These are phyloP conservation scores for Sanghuangporus baumii DNA, from an alignment of 1,284 basidiomycete species.

Conservation along the genomic window DNA sequence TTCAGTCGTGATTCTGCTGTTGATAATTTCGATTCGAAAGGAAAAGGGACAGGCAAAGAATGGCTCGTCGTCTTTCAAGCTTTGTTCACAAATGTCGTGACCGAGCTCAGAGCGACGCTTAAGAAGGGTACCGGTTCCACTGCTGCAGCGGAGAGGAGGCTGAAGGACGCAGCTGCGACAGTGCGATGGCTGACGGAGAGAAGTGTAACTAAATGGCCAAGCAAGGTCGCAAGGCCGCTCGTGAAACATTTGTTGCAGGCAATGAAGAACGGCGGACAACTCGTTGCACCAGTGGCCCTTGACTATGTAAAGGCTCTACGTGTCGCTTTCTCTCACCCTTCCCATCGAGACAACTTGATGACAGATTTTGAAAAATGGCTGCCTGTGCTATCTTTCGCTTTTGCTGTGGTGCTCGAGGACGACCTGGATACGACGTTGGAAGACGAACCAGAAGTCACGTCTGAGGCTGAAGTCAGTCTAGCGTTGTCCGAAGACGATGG, in stretches of 20 bases:
- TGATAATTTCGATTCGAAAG: slow-evolving; percentile 45
- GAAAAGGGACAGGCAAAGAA: slow-evolving; percentile 39
- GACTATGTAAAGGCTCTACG: slow-evolving; percentile 81
- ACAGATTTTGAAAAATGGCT: slow-evolving; percentile 60
- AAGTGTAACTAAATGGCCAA: slow-evolving; percentile 47
- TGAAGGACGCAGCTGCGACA: slow-evolving; percentile 57
- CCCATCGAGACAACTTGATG: slow-evolving; percentile 73
- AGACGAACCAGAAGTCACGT: slow-evolving; percentile 30
- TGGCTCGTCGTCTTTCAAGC: slow-evolving; percentile 76
- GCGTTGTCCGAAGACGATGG: slow-evolving; percentile 23
- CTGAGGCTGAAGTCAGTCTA: slow-evolving; percentile 22
- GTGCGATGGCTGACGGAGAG: slow-evolving; percentile 70
- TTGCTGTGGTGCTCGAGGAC: slow-evolving; percentile 72
- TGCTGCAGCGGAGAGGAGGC: slow-evolving; percentile 46
- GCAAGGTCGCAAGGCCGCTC: slow-evolving; percentile 47
- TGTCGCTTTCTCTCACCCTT: slow-evolving; percentile 53
- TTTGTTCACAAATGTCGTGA: slow-evolving; percentile 59
- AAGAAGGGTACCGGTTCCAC: slow-evolving; percentile 39
- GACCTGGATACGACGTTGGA: slow-evolving; percentile 40
- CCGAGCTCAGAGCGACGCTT: slow-evolving; percentile 51
- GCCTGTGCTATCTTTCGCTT: slow-evolving; percentile 60
- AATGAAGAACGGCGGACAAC: slow-evolving; percentile 48
- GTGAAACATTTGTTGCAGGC: slow-evolving; percentile 64
- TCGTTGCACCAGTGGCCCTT: slow-evolving; percentile 65
- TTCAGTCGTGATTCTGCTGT: slow-evolving; percentile 54